Evolutionary conservation across 225 moss, liverwort and hornwort genomes (phyloP).

Genomic region (Neckera pumila): DNA sequence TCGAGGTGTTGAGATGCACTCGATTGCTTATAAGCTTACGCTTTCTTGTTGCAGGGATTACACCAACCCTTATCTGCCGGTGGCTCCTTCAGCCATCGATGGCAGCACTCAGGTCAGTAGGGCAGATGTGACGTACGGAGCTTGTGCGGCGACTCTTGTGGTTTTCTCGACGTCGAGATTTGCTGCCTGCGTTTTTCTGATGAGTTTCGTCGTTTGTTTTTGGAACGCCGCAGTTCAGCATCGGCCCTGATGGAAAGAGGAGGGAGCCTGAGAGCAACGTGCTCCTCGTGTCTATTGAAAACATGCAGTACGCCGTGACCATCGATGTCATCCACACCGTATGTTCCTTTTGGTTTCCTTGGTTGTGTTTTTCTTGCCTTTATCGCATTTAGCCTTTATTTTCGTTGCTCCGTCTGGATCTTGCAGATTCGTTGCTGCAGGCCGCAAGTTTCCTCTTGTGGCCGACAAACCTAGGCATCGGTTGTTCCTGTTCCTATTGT

Average conservation of each 20-base stretch:
- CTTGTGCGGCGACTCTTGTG: not conserved
- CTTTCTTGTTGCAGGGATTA: constrained; percentile 53
- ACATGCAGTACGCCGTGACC: constrained; percentile 98
- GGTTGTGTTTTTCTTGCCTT: not conserved
- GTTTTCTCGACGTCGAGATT: not conserved
- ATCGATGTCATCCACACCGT: constrained; percentile 98
- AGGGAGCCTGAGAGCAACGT: constrained; percentile 99
- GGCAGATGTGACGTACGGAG: not conserved
- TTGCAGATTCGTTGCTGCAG: not conserved
- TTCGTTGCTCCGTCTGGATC: too few relatives aligned
- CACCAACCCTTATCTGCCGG: constrained; percentile 89
- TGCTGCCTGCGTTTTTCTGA: not conserved
- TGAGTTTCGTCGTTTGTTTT: not conserved
- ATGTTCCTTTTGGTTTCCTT: not conserved
- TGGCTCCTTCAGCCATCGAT: constrained; percentile 97
- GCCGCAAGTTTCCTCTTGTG: not conserved
- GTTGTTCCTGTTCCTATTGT: not conserved
- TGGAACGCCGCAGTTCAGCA: constrained; percentile 56
- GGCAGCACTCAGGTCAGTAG: constrained; percentile 80
- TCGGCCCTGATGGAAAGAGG: constrained; percentile 93
- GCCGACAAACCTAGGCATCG: not conserved
- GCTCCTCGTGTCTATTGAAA: constrained; percentile 86
- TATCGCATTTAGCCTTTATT: not conserved
- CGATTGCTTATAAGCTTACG: not conserved
- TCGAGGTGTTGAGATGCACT: not conserved